Evolutionary conservation across 2,329 filamentous ascomycete species (phyloP).

Genomic region (Paraconiothyrium brasiliense): DNA sequence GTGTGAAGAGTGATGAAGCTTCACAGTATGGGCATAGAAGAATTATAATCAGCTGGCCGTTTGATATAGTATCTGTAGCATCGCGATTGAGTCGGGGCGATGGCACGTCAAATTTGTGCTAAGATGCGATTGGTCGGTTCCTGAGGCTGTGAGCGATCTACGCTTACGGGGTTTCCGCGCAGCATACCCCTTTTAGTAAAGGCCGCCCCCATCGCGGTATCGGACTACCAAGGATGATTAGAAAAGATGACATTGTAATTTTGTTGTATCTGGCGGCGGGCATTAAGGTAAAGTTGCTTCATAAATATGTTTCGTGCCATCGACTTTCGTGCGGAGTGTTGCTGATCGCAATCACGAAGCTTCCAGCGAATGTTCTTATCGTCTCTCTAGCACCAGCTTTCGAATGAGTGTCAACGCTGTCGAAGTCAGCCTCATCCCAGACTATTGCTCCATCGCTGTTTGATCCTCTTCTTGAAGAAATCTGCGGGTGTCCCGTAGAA

Average conservation of each 20-base stretch:
- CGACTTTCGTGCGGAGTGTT: not conserved
- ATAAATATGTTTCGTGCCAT: not conserved
- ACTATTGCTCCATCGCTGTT: no score
- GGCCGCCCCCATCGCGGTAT: not conserved
- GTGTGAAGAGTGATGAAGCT: not conserved
- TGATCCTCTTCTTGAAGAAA: no score
- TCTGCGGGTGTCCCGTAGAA: no score
- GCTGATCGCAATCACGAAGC: no score
- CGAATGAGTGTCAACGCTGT: no score
- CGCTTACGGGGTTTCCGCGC: not conserved
- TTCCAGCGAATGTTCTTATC: no score
- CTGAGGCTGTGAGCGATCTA: not conserved
- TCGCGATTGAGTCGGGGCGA: not conserved
- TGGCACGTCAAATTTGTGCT: not conserved
- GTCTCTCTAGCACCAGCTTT: no score
- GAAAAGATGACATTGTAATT: not conserved
- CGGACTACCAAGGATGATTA: not conserved
- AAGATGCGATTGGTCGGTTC: constrained; percentile 1
- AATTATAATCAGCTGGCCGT: not conserved
- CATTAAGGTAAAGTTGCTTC: not conserved
- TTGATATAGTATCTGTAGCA: not conserved
- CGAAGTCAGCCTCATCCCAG: no score
- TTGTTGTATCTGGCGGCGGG: not conserved
- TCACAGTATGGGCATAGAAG: not conserved
- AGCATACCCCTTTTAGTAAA: not conserved